Evolutionary conservation across 1,139 yeast species (phyloP).

Genomic region (Geotrichum reessii): DNA sequence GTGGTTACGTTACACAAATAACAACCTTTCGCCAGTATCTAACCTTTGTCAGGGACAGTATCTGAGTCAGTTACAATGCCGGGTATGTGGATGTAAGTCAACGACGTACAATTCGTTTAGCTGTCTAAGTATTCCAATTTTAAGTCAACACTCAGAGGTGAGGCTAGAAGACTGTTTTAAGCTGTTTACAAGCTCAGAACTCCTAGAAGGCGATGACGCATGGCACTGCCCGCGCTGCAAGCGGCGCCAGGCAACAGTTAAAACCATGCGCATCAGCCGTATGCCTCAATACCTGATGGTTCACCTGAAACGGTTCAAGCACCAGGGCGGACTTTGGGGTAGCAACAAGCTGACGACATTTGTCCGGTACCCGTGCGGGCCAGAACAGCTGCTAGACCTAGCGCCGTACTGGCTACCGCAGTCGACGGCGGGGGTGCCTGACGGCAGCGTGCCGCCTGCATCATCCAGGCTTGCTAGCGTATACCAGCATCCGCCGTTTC

Average conservation of each 20-base stretch:
- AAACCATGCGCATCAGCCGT: constrained; percentile 62
- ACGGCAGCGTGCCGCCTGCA: constrained; percentile 42
- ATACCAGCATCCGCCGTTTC: constrained; percentile 54
- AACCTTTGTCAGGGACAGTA: constrained; percentile 90
- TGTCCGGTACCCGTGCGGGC: constrained; percentile 52
- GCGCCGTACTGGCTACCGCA: constrained; percentile 55
- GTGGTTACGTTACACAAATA: constrained; percentile 85
- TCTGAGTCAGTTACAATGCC: constrained; percentile 70
- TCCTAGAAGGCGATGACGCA: constrained; percentile 72
- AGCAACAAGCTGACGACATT: constrained; percentile 58
- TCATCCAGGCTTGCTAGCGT: neutral
- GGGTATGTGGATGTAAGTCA: constrained; percentile 70
- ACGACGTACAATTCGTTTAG: constrained; percentile 84
- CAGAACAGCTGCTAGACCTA: constrained; percentile 48
- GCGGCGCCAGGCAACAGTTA: constrained; percentile 58
- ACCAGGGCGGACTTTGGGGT: constrained; percentile 30
- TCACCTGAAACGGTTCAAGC: constrained; percentile 73
- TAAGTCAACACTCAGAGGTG: constrained; percentile 38
- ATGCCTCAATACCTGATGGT: constrained; percentile 67
- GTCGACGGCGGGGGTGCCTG: constrained; percentile 26
- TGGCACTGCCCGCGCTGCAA: constrained; percentile 89
- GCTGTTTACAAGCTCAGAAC: constrained; percentile 61
- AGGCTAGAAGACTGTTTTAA: constrained; percentile 60
- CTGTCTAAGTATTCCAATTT: constrained; percentile 69
- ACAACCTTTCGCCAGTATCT: constrained; percentile 79